Evolutionary conservation across 2,329 filamentous ascomycete species (phyloP).

Genomic region (Pyrenophora seminiperda): DNA sequence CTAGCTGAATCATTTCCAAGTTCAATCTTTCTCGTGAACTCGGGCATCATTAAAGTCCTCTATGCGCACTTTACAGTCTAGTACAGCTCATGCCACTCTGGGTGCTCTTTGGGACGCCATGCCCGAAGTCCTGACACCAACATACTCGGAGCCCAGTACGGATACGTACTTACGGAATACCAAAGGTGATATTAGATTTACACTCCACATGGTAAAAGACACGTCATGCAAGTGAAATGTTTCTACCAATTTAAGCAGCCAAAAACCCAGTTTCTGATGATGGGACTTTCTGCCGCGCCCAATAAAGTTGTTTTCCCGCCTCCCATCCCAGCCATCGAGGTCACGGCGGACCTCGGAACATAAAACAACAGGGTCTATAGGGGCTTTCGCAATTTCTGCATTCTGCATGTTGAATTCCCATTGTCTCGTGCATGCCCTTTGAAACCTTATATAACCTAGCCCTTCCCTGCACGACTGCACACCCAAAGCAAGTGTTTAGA

Average conservation of each 20-base stretch:
- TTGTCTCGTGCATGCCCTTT: not conserved
- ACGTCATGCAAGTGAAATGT: conserved; percentile 3
- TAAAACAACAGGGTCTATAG: conserved; percentile 14
- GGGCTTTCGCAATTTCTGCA: conserved; percentile 6
- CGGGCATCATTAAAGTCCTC: not conserved
- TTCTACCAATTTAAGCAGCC: not conserved
- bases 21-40: conserved; percentile 7
- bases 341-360: conserved; percentile 12
- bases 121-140: not conserved
- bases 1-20: conserved; percentile 16
- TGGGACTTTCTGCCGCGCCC: conserved; percentile 10
- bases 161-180: too few species aligned
- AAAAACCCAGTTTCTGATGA: conserved; percentile 4
- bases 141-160: not conserved
- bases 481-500: conserved; percentile 1
- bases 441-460: not conserved
- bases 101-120: too few species aligned
- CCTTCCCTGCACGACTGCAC: not conserved
- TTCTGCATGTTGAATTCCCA: conserved; percentile 6
- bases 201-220: not conserved
- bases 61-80: not conserved
- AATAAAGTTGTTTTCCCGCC: conserved; percentile 11
- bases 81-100: not conserved
- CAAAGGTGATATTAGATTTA: too few species aligned
- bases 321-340: conserved; percentile 6